Conservation (phyloP, 371 early-diverging fungal species). For the Apophysomyces sp. region DNA sequence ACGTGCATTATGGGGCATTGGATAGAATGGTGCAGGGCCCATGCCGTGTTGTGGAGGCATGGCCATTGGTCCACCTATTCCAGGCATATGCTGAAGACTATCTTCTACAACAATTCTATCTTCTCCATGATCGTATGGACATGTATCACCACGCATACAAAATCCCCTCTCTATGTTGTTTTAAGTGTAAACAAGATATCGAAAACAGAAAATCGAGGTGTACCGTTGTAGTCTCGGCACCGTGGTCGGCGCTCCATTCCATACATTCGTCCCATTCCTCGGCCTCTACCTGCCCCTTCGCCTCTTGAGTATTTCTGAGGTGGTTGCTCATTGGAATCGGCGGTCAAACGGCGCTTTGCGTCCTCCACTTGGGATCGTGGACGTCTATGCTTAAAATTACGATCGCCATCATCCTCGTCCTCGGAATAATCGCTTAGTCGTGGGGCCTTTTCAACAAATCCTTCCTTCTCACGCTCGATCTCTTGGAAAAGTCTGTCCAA, state of each 20-base stretch:
- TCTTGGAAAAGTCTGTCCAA: conserved; percentile 63
- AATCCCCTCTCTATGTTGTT: conserved; percentile 60
- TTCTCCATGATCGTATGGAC: conserved; percentile 78
- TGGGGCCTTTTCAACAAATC: conserved; percentile 1
- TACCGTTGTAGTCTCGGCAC: conserved; percentile 81
- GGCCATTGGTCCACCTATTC: conserved; percentile 18
- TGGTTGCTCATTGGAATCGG: not conserved
- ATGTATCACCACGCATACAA: conserved; percentile 81
- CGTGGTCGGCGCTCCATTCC: conserved; percentile 41
- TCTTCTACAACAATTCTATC: conserved; percentile 78
- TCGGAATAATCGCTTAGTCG: conserved; percentile 59
- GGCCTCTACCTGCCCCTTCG: conserved; percentile 13
- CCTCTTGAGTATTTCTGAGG: conserved; percentile 6
- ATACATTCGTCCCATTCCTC: conserved; percentile 28
- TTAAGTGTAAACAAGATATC: not conserved
- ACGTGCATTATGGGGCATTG: conserved; percentile 19
- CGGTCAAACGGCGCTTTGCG: not conserved
- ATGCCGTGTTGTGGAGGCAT: conserved; percentile 2
- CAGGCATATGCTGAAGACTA: conserved; percentile 17
- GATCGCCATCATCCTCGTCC: conserved; percentile 64
- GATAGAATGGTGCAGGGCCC: conserved; percentile 13
- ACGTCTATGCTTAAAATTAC: conserved; percentile 75
- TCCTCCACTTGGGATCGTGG: conserved; percentile 35
- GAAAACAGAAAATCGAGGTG: not conserved
- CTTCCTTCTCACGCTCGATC: conserved; percentile 5